Conservation (phyloP, 805 yeast species). For the Yamadazyma tumulicola region DNA sequence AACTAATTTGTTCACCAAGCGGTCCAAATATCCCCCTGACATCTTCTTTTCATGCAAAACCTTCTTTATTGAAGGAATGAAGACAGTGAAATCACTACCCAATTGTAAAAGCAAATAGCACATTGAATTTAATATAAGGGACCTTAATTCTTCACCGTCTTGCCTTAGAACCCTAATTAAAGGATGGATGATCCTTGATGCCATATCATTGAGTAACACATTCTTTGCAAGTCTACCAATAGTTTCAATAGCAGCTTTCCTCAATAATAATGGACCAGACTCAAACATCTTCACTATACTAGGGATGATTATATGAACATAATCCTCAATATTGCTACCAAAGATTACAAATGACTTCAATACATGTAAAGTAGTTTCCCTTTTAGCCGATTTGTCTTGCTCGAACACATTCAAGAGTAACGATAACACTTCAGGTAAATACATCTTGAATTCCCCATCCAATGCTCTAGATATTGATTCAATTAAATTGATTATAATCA, state of each 20-base stretch:
- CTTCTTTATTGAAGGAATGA: constrained; percentile 76
- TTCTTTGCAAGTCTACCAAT: constrained; percentile 75
- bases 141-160: constrained; percentile 55
- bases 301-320: constrained; percentile 83
- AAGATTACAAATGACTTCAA: constrained; percentile 80
- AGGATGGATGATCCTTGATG: constrained; percentile 87
- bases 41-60: constrained; percentile 59
- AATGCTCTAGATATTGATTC: constrained; percentile 83
- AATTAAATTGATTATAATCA: constrained; percentile 72
- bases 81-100: constrained; percentile 80
- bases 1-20: constrained; percentile 69
- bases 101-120: constrained; percentile 75
- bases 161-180: constrained; percentile 61
- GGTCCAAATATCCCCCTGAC: constrained; percentile 74
- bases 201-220: constrained; percentile 78
- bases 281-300: constrained; percentile 80
- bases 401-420: constrained; percentile 74
- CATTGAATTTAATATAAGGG: constrained; percentile 71
- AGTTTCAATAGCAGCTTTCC: constrained; percentile 75
- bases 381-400: constrained; percentile 59
- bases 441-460: constrained; percentile 88
- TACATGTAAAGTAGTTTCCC: constrained; percentile 66
- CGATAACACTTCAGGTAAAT: constrained; percentile 74
- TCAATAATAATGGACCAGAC: constrained; percentile 54
- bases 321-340: constrained; percentile 86